Conservation (phyloP, 495 filamentous ascomycete genomes). For the Corynascus novoguineensis region DNA sequence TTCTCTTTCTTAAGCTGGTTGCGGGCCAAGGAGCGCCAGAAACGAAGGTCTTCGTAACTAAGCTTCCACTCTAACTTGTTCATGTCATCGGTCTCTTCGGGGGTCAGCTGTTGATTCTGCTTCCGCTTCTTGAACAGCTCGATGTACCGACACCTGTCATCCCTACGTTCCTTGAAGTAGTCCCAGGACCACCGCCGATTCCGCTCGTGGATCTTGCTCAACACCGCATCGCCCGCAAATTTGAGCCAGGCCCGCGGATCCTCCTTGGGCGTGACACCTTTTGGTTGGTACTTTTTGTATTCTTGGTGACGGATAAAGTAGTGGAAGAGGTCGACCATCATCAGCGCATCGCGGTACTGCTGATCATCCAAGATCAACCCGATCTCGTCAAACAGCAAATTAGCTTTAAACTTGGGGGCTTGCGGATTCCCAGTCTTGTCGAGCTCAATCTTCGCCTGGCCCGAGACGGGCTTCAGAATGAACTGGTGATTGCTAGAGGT, state of each 20-base stretch:
- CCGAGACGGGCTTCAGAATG: conserved; percentile 90
- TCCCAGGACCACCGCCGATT: conserved; percentile 91
- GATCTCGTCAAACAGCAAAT: conserved; percentile 88
- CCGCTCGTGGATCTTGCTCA: conserved; percentile 88
- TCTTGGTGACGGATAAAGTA: conserved; percentile 97
- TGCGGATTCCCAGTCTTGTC: conserved; percentile 82
- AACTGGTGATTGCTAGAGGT: conserved; percentile 65
- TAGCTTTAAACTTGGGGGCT: conserved; percentile 82
- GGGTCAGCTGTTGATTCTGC: conserved; percentile 63
- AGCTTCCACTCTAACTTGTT: conserved; percentile 78
- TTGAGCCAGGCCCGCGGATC: conserved; percentile 86
- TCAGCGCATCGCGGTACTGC: conserved; percentile 91
- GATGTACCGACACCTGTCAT: conserved; percentile 85
- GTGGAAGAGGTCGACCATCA: conserved; percentile 98
- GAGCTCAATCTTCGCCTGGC: conserved; percentile 84
- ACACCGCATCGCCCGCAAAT: conserved; percentile 82
- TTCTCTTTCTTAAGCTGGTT: conserved; percentile 96
- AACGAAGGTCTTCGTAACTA: conserved; percentile 91
- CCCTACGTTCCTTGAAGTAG: conserved; percentile 85
- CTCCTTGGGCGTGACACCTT: conserved; percentile 73
- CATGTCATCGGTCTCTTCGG: conserved; percentile 65
- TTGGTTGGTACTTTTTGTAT: conserved; percentile 89
- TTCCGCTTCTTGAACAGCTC: conserved; percentile 91
- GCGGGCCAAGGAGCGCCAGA: conserved; percentile 90
- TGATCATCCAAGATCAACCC: conserved; percentile 93